Evolutionary conservation across 2,329 filamentous ascomycete species (phyloP).

Genomic region (Botryotinia globosa): DNA sequence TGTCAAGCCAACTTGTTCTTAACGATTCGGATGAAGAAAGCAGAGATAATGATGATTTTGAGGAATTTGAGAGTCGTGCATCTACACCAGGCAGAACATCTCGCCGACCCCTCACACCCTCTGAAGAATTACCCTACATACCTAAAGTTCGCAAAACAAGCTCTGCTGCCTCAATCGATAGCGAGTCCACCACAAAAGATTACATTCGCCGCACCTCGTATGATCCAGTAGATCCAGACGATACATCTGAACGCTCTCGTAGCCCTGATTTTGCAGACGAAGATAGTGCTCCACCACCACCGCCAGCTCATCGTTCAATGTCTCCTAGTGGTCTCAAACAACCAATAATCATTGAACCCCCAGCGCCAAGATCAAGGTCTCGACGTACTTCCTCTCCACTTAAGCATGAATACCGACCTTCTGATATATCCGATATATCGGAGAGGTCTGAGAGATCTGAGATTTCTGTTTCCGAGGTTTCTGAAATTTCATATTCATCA

Average conservation of each 20-base stretch:
- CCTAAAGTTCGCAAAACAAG: conserved; percentile 21
- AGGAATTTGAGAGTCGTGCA: conserved; percentile 10
- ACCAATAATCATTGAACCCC: conserved; percentile 30
- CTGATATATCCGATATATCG: conserved; percentile 53
- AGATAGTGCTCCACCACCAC: conserved; percentile 35
- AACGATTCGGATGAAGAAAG: conserved; percentile 18
- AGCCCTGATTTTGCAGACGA: conserved; percentile 17
- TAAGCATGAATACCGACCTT: conserved; percentile 96
- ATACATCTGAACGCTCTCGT: not conserved
- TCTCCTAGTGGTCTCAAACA: conserved; percentile 47
- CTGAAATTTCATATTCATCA: conserved; percentile 77
- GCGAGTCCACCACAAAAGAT: conserved; percentile 13
- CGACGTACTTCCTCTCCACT: conserved; percentile 85
- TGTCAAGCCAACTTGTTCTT: conserved; percentile 17
- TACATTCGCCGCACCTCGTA: not conserved
- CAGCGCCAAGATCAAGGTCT: conserved; percentile 42
- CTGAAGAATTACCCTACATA: conserved; percentile 17
- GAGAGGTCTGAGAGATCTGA: conserved; percentile 45
- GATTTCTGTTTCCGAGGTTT: conserved; percentile 50
- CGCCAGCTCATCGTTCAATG: conserved; percentile 36
- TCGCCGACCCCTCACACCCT: conserved; percentile 15
- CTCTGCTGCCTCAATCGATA: conserved; percentile 10
- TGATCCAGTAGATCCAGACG: conserved; percentile 3
- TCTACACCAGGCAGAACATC: conserved; percentile 14
- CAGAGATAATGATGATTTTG: not conserved